Conservation (phyloP, 768 basidiomycete genomes). For the Phlegmacium glaucopus region DNA sequence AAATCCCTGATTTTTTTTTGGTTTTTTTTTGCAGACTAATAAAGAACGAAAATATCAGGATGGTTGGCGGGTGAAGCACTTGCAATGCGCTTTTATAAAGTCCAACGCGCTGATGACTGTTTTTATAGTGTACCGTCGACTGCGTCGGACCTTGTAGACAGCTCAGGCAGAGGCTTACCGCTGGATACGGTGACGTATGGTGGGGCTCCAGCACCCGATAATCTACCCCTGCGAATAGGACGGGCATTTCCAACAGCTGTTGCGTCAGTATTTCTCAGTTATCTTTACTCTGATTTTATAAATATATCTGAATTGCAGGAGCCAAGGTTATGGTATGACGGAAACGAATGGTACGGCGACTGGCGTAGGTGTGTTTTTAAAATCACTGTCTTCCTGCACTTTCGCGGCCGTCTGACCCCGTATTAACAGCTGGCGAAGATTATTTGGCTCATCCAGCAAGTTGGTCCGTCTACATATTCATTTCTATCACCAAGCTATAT, state of each 20-base stretch:
- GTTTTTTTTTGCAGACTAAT: slow-evolving; percentile 36
- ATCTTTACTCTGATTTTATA: too few relatives aligned
- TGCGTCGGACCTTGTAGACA: slow-evolving; percentile 55
- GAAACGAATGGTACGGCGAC: slow-evolving; percentile 60
- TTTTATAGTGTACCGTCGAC: slow-evolving; percentile 58
- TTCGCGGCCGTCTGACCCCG: too few relatives aligned
- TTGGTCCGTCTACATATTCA: slow-evolving; percentile 36
- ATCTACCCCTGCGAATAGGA: slow-evolving; percentile 42
- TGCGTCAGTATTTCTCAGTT: too few relatives aligned
- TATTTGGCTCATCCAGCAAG: slow-evolving; percentile 43
- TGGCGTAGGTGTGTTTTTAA: slow-evolving; percentile 27
- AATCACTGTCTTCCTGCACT: not conserved
- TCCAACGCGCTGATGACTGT: not conserved
- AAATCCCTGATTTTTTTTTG: not conserved
- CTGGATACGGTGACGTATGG: slow-evolving; percentile 51
- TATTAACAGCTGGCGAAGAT: slow-evolving; percentile 44
- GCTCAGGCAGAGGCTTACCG: slow-evolving; percentile 37
- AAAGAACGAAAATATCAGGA: slow-evolving; percentile 46
- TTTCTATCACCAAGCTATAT: too few relatives aligned
- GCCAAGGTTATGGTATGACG: slow-evolving; percentile 55
- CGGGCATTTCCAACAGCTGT: slow-evolving; percentile 43
- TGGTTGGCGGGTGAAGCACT: slow-evolving; percentile 48
- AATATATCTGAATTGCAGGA: slow-evolving; percentile 18
- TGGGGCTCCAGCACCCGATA: slow-evolving; percentile 47
- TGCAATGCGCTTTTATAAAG: not conserved